Conservation (phyloP, 164 flowering plant genomes). For the Chimonanthus praecox region DNA sequence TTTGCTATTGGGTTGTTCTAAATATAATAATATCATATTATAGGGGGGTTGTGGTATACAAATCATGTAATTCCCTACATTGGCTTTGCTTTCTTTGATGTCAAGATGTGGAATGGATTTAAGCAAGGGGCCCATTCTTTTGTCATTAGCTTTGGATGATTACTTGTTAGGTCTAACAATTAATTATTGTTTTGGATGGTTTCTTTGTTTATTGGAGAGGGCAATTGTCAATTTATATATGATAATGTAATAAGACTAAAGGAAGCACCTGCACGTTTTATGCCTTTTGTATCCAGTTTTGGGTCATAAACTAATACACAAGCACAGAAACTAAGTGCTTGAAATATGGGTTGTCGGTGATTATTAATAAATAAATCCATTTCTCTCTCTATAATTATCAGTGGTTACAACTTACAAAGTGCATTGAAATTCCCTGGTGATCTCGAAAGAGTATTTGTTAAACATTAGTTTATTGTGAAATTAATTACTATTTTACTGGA, state of each 20-base stretch:
- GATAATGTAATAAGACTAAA: not conserved
- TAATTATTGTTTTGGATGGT: not conserved
- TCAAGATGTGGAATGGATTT: not conserved
- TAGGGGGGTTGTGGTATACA: not conserved
- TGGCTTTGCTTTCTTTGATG: no score
- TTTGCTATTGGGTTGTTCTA: not conserved
- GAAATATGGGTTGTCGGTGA: conserved; percentile 1
- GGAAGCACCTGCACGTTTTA: not conserved
- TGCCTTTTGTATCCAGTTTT: not conserved
- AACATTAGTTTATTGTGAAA: no score
- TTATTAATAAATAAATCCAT: not conserved
- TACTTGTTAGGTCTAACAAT: not conserved
- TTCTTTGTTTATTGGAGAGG: not conserved
- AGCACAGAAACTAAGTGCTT: not conserved
- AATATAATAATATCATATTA: no score
- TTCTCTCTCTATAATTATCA: not conserved
- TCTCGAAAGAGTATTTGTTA: no score
- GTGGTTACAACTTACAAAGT: not conserved
- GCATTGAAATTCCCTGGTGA: no score
- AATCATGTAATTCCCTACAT: no score
- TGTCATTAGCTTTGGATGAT: not conserved
- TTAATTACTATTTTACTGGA: no score
- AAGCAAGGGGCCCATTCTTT: not conserved
- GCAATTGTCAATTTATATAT: not conserved
- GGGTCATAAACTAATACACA: not conserved